These are phyloP conservation scores for Prunus mume DNA, from an alignment of 306 rosid genomes.

Conservation along the genomic window DNA sequence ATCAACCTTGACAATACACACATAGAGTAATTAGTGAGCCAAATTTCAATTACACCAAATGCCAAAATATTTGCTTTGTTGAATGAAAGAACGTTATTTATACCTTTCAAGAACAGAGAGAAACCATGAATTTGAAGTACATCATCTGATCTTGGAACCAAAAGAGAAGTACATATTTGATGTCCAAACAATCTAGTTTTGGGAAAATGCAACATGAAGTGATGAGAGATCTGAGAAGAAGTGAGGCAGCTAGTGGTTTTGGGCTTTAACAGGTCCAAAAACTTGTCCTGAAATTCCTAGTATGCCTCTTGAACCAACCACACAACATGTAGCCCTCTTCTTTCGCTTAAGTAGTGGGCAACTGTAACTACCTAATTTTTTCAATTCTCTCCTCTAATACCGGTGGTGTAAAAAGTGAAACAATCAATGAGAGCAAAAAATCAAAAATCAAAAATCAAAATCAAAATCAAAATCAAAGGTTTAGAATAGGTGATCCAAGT, in stretches of 20 bases:
- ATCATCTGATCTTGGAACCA: background rate
- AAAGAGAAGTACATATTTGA: background rate
- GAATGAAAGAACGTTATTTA: background rate
- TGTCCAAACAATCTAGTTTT: background rate
- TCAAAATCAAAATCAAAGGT: background rate
- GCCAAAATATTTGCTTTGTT: background rate
- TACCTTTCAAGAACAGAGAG: conserved; percentile 9
- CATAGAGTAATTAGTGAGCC: background rate
- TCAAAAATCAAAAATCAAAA: background rate
- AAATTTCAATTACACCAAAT: background rate
- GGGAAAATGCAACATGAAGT: background rate
- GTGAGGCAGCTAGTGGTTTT: background rate
- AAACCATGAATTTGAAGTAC: background rate
- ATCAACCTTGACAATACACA: conserved; percentile 1
- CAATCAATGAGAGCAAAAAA: conserved; percentile 10
- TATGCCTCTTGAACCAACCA: conserved; percentile 13
- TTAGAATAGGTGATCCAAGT: background rate
- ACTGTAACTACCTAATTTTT: background rate
- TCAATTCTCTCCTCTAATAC: conserved; percentile 6
- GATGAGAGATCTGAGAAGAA: background rate
- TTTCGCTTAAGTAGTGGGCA: background rate
- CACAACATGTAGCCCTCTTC: conserved; percentile 19
- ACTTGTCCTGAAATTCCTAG: background rate
- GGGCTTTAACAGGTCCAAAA: background rate
- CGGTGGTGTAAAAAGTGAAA: conserved; percentile 12